These are phyloP conservation scores for Fistulina hepatica DNA, from an alignment of 1,284 basidiomycete species.

Conservation along the genomic window DNA sequence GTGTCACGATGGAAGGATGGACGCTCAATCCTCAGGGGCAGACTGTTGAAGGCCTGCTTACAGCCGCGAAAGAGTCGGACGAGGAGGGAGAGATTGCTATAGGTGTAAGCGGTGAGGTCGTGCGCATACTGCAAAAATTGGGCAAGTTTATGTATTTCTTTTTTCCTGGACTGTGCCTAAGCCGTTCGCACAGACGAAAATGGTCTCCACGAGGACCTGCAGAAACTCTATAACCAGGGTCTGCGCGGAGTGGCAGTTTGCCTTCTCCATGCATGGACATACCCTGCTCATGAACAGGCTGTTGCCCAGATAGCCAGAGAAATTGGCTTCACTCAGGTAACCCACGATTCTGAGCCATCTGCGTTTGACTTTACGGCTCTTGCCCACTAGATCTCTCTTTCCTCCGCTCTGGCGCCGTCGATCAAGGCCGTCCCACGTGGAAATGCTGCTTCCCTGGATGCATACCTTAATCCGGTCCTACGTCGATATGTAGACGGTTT, in stretches of 20 bases:
- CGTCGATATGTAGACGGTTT: constrained; percentile 85
- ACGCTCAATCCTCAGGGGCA: too few species aligned
- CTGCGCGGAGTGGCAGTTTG: too few species aligned
- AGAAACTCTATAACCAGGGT: constrained; percentile 62
- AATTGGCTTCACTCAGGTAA: constrained; percentile 81
- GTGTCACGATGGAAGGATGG: constrained; percentile 91
- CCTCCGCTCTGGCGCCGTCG: constrained; percentile 84
- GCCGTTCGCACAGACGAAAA: constrained; percentile 52
- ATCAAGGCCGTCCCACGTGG: constrained; percentile 94
- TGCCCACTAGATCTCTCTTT: constrained; percentile 84
- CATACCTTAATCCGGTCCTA: constrained; percentile 90
- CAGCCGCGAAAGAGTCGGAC: not conserved
- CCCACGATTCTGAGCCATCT: too few species aligned
- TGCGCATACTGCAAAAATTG: constrained; percentile 73
- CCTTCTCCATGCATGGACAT: too few species aligned
- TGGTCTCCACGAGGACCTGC: constrained; percentile 46
- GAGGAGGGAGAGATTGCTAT: constrained; percentile 64
- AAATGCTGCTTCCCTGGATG: constrained; percentile 88
- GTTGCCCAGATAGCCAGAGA: constrained; percentile 62
- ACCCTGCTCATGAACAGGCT: too few species aligned
- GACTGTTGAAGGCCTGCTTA: constrained; percentile 54
- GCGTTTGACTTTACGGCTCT: too few species aligned
- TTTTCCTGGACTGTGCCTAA: too few species aligned
- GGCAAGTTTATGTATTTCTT: too few species aligned
- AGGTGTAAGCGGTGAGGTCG: constrained; percentile 87